phyloP scores from a whole-genome alignment of 169 alveolate genomes.

The Hepatocystis sp. region DNA sequence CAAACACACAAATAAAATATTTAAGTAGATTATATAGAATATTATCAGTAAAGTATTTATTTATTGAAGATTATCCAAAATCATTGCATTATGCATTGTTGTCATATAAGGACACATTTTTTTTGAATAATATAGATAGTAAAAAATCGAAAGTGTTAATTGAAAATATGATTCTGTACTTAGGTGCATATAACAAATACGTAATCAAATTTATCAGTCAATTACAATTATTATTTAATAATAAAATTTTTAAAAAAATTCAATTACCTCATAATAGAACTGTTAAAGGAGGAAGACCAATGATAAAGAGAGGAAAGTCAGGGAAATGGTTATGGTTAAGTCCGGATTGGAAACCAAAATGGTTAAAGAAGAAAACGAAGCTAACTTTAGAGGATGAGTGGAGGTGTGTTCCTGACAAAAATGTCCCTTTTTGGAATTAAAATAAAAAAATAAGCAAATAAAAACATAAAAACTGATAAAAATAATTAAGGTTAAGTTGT shows the following conservation, averaged over 20 bases:
- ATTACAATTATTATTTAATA: constrained; percentile 54
- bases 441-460: too few relatives aligned
- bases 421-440: constrained; percentile 76
- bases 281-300: constrained; percentile 72
- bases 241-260: constrained; percentile 43
- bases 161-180: constrained; percentile 59
- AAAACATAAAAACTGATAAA: background rate
- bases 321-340: constrained; percentile 77
- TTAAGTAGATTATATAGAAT: constrained; percentile 68
- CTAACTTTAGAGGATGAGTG: constrained; percentile 74
- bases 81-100: constrained; percentile 34
- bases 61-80: constrained; percentile 16
- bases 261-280: constrained; percentile 70
- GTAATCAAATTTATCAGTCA: constrained; percentile 36
- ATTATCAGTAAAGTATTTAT: constrained; percentile 47
- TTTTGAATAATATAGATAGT: constrained; percentile 43
- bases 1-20: constrained; percentile 9
- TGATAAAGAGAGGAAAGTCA: constrained; percentile 76
- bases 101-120: constrained; percentile 52
- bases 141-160: constrained; percentile 64
- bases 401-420: constrained; percentile 69
- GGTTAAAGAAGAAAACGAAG: constrained; percentile 62
- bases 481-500: too few relatives aligned
- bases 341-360: constrained; percentile 77
- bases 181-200: constrained; percentile 53